Conservation (phyloP, 2,329 filamentous ascomycete species). For the Parascedosporium putredinis region DNA sequence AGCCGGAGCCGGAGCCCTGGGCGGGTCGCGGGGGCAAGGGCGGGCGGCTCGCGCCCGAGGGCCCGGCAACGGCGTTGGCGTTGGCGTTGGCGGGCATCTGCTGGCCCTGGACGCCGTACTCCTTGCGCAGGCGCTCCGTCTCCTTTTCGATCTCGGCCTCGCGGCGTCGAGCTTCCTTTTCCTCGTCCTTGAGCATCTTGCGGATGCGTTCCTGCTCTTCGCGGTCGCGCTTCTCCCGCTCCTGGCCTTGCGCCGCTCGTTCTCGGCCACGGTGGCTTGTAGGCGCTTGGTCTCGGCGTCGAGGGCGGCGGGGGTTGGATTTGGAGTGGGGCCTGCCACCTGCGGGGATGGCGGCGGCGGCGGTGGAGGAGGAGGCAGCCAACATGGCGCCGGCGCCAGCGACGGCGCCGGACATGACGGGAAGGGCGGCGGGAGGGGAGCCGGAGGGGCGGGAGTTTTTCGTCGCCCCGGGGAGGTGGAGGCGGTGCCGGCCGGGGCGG, state of each 20-base stretch:
- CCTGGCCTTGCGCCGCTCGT: conserved; percentile 41
- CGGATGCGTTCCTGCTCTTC: conserved; percentile 47
- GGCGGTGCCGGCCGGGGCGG: conserved; percentile 18
- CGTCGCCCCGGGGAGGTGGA: background rate
- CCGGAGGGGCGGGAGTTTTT: conserved; percentile 28
- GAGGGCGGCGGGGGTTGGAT: conserved; percentile 27
- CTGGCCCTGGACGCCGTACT: conserved; percentile 53
- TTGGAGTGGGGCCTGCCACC: conserved; percentile 10
- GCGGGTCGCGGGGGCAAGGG: conserved; percentile 25
- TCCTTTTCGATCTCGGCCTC: conserved; percentile 62
- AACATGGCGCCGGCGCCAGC: conserved; percentile 18
- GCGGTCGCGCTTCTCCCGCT: conserved; percentile 44
- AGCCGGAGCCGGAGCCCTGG: conserved; percentile 10
- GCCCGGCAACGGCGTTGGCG: no score
- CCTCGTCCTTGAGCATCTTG: conserved; percentile 50
- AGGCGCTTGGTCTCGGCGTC: conserved; percentile 73
- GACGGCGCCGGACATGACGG: conserved; percentile 27
- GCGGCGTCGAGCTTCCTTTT: conserved; percentile 48
- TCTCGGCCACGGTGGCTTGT: conserved; percentile 35
- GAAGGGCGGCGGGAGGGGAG: conserved; percentile 15
- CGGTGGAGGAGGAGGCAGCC: conserved; percentile 14
- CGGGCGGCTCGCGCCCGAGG: conserved; percentile 14
- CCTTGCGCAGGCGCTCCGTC: conserved; percentile 64
- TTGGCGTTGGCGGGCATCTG: conserved; percentile 15
- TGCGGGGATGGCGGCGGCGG: conserved; percentile 11